These are phyloP conservation scores for Margaritispora aquatica DNA, from an alignment of 495 filamentous ascomycete species.

Conservation along the genomic window DNA sequence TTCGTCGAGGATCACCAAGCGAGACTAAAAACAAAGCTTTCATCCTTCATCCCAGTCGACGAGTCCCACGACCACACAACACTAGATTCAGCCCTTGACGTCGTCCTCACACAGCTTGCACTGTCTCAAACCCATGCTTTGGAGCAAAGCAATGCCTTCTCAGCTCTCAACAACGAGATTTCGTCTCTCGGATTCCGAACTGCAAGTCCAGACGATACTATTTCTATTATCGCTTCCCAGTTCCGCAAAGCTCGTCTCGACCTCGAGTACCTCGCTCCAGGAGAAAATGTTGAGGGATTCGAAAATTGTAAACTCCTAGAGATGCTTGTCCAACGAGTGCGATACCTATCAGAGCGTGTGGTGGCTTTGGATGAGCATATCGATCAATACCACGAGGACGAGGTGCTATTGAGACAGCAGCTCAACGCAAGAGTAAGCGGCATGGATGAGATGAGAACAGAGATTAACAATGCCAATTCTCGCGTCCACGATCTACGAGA, in stretches of 20 bases:
- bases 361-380: conserved; percentile 47
- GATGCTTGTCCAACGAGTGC: conserved; percentile 35
- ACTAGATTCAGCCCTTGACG: conserved; percentile 29
- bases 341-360: conserved; percentile 38
- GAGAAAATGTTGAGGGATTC: conserved; percentile 43
- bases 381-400: conserved; percentile 47
- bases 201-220: conserved; percentile 36
- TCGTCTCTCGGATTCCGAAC: conserved; percentile 46
- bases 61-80: conserved; percentile 20
- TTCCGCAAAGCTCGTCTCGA: conserved; percentile 64
- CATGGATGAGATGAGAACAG: conserved; percentile 32
- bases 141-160: conserved; percentile 32
- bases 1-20: conserved; percentile 19
- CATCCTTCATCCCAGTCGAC: conserved; percentile 13
- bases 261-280: conserved; percentile 60
- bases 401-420: conserved; percentile 40
- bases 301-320: conserved; percentile 36
- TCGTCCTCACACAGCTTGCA: conserved; percentile 32
- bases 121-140: conserved; percentile 28
- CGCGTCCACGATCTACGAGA: conserved; percentile 42
- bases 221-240: conserved; percentile 41
- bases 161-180: conserved; percentile 36
- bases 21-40: conserved; percentile 21
- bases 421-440: conserved; percentile 36
- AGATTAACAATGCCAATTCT: conserved; percentile 40